These are phyloP conservation scores for Samsoniella hepiali DNA, from an alignment of 2,329 filamentous ascomycete species.

Conservation along the genomic window DNA sequence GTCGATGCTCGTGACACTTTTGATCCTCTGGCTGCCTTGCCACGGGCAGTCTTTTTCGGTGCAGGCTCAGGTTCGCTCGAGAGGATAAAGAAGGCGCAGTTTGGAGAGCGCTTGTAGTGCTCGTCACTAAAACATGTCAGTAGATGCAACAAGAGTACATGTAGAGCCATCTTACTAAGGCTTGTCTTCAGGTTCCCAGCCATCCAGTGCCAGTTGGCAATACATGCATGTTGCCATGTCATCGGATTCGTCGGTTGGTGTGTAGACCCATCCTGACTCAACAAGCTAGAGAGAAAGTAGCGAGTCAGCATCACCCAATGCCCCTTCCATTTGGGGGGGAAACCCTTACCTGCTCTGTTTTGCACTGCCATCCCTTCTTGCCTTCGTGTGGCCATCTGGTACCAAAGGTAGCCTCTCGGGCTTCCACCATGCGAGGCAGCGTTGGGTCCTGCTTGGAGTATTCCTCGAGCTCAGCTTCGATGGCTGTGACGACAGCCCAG, in stretches of 20 bases:
- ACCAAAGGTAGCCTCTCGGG: conserved; percentile 80
- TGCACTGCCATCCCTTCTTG: conserved; percentile 86
- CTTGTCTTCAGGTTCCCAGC: conserved; percentile 91
- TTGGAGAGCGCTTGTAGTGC: conserved; percentile 73
- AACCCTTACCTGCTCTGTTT: conserved; percentile 70
- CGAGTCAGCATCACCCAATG: conserved; percentile 16
- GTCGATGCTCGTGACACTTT: conserved; percentile 65
- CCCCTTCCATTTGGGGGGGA: neutral
- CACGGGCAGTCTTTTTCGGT: conserved; percentile 54
- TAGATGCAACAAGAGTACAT: neutral
- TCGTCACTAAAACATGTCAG: conserved; percentile 63
- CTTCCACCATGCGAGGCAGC: conserved; percentile 66
- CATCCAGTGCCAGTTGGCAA: conserved; percentile 84
- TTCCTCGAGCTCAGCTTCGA: conserved; percentile 59
- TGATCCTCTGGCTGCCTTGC: conserved; percentile 57
- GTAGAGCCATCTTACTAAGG: conserved; percentile 60
- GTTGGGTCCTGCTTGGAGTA: conserved; percentile 71
- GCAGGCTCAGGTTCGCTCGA: conserved; percentile 51
- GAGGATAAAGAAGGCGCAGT: conserved; percentile 80
- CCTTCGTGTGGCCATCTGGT: conserved; percentile 83
- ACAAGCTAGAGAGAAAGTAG: conserved; percentile 59
- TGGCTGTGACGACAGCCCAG: conserved; percentile 73
- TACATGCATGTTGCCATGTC: conserved; percentile 92
- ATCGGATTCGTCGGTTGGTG: conserved; percentile 75
- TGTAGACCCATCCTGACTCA: conserved; percentile 91